Conservation (phyloP, 345 rosid species). For the Turnera subulata region DNA sequence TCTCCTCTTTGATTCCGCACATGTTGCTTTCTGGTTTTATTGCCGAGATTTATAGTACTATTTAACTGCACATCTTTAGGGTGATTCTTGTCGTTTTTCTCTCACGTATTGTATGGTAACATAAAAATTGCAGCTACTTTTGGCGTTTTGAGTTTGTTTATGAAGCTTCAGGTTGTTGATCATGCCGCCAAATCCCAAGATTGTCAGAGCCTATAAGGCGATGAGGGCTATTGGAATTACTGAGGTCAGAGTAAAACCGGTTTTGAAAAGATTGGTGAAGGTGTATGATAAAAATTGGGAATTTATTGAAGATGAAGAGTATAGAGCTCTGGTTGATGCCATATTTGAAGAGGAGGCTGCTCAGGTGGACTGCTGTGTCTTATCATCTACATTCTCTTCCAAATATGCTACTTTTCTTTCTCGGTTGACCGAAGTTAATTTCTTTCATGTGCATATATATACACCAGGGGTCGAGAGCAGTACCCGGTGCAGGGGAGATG, state of each 20-base stretch:
- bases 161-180: slow-evolving; percentile 5
- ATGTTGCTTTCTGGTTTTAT: background rate
- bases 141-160: background rate
- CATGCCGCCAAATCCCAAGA: slow-evolving; percentile 51
- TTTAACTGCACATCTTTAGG: background rate
- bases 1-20: background rate
- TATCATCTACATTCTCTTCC: slow-evolving; percentile 6
- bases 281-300: slow-evolving; percentile 84
- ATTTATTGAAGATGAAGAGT: slow-evolving; percentile 76
- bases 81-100: background rate
- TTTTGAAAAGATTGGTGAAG: slow-evolving; percentile 55
- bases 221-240: slow-evolving; percentile 64
- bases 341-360: slow-evolving; percentile 70
- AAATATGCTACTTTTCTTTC: background rate
- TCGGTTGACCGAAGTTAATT: background rate
- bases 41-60: background rate
- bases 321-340: slow-evolving; percentile 84
- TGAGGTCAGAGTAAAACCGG: slow-evolving; percentile 57
- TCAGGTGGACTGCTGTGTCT: slow-evolving; percentile 35
- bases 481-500: slow-evolving; percentile 24
- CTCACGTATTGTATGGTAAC: background rate
- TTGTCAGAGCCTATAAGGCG: slow-evolving; percentile 54
- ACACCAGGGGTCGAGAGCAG: slow-evolving; percentile 30
- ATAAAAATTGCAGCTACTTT: background rate
- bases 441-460: slow-evolving; percentile 12